These are phyloP conservation scores for Ustilago shanxiensis DNA, from an alignment of 1,284 basidiomycete genomes.

Conservation along the genomic window DNA sequence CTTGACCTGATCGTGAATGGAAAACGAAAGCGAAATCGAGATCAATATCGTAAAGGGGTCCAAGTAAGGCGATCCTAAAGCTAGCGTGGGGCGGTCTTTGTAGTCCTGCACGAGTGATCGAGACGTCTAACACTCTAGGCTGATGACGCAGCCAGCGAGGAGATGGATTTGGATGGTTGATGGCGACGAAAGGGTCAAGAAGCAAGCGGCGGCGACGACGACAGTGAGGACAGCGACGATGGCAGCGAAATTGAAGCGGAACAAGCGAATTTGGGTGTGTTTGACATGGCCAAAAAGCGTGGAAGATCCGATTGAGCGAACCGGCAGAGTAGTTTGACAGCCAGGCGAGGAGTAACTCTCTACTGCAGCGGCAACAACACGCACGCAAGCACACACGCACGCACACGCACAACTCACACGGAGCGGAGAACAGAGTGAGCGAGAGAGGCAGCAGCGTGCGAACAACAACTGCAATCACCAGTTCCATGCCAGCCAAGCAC, in stretches of 20 bases:
- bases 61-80: background rate
- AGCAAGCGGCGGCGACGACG: too few relatives aligned
- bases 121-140: too few relatives aligned
- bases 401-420: too few relatives aligned
- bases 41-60: too few relatives aligned
- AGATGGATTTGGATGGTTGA: background rate
- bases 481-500: conserved; percentile 13
- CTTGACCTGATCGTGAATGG: background rate
- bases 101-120: too few relatives aligned
- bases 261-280: too few relatives aligned
- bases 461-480: background rate
- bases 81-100: too few relatives aligned
- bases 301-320: conserved; percentile 1
- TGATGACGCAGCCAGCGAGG: background rate
- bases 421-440: too few relatives aligned
- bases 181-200: too few relatives aligned
- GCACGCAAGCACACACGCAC: background rate
- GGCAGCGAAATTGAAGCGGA: background rate
- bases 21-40: background rate
- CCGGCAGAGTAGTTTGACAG: too few relatives aligned
- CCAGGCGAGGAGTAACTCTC: too few relatives aligned
- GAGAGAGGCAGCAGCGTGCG: background rate
- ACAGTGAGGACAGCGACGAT: background rate
- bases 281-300: background rate
- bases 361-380: conserved; percentile 4